Base-by-base conservation (phyloP, 1,284 basidiomycete genomes). In the Bondarzewia mesenterica region DNA sequence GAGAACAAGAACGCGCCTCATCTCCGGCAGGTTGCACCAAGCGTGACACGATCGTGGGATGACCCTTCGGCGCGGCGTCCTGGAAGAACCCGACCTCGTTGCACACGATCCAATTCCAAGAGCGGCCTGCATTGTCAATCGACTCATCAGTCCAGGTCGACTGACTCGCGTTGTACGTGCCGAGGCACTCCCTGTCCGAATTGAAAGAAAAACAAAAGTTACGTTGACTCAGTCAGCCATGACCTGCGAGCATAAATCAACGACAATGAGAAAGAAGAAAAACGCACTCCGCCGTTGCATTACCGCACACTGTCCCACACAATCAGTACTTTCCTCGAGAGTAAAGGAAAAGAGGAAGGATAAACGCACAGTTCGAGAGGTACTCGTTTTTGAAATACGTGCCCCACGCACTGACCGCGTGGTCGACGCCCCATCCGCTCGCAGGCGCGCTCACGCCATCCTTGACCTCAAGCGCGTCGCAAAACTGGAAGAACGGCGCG, bases 381-480 rank as follows among this genome's bases (percentile, higher is more conserved):
- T 77, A 81, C 6, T 59, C 65, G 21, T 64, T 63, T 20, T 68
- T 73, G 69, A 74, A 83, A 55, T 70, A 83, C 6, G 67, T 60
- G 15, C 76, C 75, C 82, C 83, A 86, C 1, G 83, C 73, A 7
- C 63, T 36, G 15, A 87, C 64, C 5, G 85, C 81, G 52, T 82
- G 69, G 0, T 78, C 66, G 8, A 84, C 63, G 18, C 85, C 84
- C 74, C 78, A 85, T 7, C 85, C 84, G 1, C 55, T 56, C 1
- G 68, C 63, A 20, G 74, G 68, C 4, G 84, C 82, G 44, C 54
- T 73, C 3, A 72, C 66, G 5, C 81, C 81, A 2, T 12, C 21
- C 21, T 82, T 56, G 21, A 85, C 80, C 61, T 88, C 84, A 0
- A 88, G 66, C 0, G 82, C 80, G 57, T 88, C 83, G 53, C 85